These are phyloP conservation scores for Guyanaporus albipodus DNA, from an alignment of 768 basidiomycete species.

Conservation along the genomic window DNA sequence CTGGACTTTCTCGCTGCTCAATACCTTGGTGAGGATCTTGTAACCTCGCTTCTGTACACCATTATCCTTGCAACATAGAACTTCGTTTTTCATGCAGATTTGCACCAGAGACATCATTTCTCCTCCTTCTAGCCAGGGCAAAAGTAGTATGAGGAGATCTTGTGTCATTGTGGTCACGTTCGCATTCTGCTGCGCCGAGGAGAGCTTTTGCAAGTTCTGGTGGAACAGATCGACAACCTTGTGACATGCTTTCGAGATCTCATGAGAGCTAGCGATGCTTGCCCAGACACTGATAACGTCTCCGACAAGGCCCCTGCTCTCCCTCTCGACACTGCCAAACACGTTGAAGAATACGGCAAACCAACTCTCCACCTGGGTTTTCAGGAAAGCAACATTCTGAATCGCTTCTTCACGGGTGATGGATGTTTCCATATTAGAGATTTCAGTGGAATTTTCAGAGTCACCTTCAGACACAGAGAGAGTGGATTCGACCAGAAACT, in stretches of 20 bases:
- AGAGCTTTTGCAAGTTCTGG: slow-evolving; percentile 50
- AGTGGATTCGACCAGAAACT: slow-evolving; percentile 79
- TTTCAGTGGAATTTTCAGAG: slow-evolving; percentile 27
- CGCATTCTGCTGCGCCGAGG: slow-evolving; percentile 33
- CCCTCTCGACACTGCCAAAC: slow-evolving; percentile 80
- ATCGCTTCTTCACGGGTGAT: slow-evolving; percentile 58
- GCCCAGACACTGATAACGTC: slow-evolving; percentile 89
- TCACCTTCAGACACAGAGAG: slow-evolving; percentile 42
- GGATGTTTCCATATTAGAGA: slow-evolving; percentile 20
- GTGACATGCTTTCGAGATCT: slow-evolving; percentile 73
- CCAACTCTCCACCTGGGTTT: slow-evolving; percentile 84
- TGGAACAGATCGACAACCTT: slow-evolving; percentile 74
- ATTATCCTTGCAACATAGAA: slow-evolving; percentile 76
- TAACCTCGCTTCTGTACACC: slow-evolving; percentile 96
- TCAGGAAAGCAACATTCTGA: slow-evolving; percentile 68
- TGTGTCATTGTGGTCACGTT: slow-evolving; percentile 60
- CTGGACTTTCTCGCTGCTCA: slow-evolving; percentile 58
- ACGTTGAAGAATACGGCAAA: slow-evolving; percentile 95
- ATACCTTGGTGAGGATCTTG: slow-evolving; percentile 73
- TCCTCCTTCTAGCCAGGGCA: slow-evolving; percentile 63
- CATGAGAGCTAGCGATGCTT: slow-evolving; percentile 71
- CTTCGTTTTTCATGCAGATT: slow-evolving; percentile 59
- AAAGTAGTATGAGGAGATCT: slow-evolving; percentile 82
- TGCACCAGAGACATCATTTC: slow-evolving; percentile 66
- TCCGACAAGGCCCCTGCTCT: slow-evolving; percentile 71